Evolutionary conservation across 2,329 filamentous ascomycete genomes (phyloP).

Genomic region (Bipolaris oryzae): DNA sequence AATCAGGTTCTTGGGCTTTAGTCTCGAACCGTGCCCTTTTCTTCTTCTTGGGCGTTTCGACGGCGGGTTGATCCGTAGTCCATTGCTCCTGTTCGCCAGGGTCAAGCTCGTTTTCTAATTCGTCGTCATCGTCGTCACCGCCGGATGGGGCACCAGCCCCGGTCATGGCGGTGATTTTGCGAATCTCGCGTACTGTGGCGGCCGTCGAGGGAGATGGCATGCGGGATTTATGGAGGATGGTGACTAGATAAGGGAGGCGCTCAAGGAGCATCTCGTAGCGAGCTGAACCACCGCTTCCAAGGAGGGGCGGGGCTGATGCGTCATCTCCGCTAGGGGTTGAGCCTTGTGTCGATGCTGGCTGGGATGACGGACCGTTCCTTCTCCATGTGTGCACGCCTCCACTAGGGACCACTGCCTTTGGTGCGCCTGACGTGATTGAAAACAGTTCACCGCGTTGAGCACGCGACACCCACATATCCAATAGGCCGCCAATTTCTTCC

Average conservation of each 20-base stretch:
- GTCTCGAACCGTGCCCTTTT: conserved; percentile 26
- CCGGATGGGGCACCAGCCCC: conserved; percentile 7
- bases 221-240: conserved; percentile 58
- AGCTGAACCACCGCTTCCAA: conserved; percentile 66
- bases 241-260: conserved; percentile 81
- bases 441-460: conserved; percentile 54
- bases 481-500: conserved; percentile 77
- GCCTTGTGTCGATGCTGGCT: conserved; percentile 12
- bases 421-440: conserved; percentile 27
- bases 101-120: conserved; percentile 40
- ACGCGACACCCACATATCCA: conserved; percentile 71
- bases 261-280: conserved; percentile 80
- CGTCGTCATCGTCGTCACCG: conserved; percentile 43
- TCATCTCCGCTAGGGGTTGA: conserved; percentile 21
- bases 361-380: conserved; percentile 26
- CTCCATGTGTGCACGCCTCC: conserved; percentile 53
- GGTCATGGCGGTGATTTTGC: conserved; percentile 71
- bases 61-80: conserved; percentile 51
- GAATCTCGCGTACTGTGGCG: conserved; percentile 61
- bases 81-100: conserved; percentile 46
- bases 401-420: conserved; percentile 24
- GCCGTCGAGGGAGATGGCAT: conserved; percentile 29
- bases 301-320: conserved; percentile 46
- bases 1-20: conserved; percentile 28
- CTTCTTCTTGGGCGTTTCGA: conserved; percentile 32